phyloP scores from a whole-genome alignment of 2,329 filamentous ascomycete genomes.

The Saccharata proteae region DNA sequence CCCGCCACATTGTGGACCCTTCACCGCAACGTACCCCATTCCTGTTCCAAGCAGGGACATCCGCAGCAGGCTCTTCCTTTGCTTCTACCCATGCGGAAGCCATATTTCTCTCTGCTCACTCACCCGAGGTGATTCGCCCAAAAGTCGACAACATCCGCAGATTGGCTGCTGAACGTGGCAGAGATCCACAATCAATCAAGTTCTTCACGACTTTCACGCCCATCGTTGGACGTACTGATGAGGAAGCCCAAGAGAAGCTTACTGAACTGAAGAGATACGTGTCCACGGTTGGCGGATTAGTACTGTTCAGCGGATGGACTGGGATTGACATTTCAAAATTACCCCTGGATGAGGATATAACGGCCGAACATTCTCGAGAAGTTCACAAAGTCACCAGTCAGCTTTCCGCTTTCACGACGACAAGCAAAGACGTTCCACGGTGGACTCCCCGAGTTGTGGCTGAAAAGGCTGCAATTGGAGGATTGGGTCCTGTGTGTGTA shows the following conservation, averaged over 20 bases:
- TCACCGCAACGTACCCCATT: slow-evolving; percentile 29
- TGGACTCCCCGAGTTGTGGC: slow-evolving; percentile 20
- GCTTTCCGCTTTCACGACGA: slow-evolving; percentile 22
- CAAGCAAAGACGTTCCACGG: slow-evolving; percentile 16
- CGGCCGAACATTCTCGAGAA: slow-evolving; percentile 41
- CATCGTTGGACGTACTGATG: slow-evolving; percentile 22
- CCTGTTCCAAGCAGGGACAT: slow-evolving; percentile 45
- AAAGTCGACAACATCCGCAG: slow-evolving; percentile 43
- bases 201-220: slow-evolving; percentile 31
- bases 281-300: slow-evolving; percentile 41
- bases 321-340: slow-evolving; percentile 48
- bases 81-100: slow-evolving; percentile 48
- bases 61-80: slow-evolving; percentile 44
- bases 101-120: slow-evolving; percentile 47
- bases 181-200: slow-evolving; percentile 46
- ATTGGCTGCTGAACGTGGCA: slow-evolving; percentile 37
- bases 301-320: slow-evolving; percentile 46
- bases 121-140: slow-evolving; percentile 34
- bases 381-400: slow-evolving; percentile 27
- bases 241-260: slow-evolving; percentile 41
- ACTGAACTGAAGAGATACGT: slow-evolving; percentile 41
- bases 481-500: slow-evolving; percentile 18
- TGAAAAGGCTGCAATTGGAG: slow-evolving; percentile 18
- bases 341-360: slow-evolving; percentile 46
- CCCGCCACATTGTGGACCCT: slow-evolving; percentile 31